phyloP scores from a whole-genome alignment of 176 grass and related monocot species.

The Saccharum officinarum region DNA sequence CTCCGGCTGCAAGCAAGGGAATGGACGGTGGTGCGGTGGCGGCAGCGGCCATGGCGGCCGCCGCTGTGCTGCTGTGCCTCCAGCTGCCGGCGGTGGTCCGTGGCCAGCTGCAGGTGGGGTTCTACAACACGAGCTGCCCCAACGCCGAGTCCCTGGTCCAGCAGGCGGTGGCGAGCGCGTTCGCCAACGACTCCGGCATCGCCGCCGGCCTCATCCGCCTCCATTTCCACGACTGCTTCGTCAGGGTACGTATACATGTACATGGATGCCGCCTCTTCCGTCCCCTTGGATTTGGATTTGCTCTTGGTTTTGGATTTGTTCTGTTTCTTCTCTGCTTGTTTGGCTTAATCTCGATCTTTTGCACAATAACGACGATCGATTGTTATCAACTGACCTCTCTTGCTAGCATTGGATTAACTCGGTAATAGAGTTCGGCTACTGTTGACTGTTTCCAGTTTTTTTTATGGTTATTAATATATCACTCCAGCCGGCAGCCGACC shows the following conservation, averaged over 20 bases:
- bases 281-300: background rate
- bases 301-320: background rate
- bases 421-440: background rate
- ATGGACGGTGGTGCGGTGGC: background rate
- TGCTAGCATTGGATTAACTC: background rate
- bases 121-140: constrained; percentile 71
- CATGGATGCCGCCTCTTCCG: background rate
- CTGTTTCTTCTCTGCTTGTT: background rate
- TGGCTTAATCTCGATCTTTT: background rate
- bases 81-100: constrained; percentile 29
- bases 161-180: constrained; percentile 53
- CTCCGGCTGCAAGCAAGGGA: background rate
- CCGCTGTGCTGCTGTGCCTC: background rate
- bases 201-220: constrained; percentile 71
- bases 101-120: constrained; percentile 54
- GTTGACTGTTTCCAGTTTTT: background rate
- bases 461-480: background rate
- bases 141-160: constrained; percentile 60
- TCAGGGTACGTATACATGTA: constrained; percentile 42
- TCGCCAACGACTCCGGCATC: constrained; percentile 66
- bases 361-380: background rate
- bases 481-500: background rate
- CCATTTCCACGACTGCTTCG: constrained; percentile 85
- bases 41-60: constrained; percentile 4
- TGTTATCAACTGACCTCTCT: background rate